Percentiles rank a stretch among this genome's conserved stretches.
Conservation (phyloP, 768 basidiomycete species). For the Leccinum variicolor region DNA sequence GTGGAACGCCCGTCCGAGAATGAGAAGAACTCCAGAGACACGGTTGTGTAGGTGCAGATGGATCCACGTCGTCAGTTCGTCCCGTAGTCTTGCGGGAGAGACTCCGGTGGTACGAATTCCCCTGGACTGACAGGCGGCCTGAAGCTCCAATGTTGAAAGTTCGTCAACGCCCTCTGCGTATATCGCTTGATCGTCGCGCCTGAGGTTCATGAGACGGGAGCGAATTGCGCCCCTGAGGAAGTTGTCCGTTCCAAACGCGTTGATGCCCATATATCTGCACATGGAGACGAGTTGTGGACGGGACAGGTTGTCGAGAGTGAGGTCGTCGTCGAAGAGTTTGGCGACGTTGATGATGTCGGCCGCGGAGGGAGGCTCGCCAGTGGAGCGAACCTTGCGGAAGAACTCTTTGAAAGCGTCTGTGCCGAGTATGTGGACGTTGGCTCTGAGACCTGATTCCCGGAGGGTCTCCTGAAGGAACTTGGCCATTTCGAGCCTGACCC, state of each 20-base stretch:
- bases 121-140: slow-evolving; percentile 89
- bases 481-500: slow-evolving; percentile 96
- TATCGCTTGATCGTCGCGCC: slow-evolving; percentile 93
- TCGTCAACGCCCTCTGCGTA: slow-evolving; percentile 85
- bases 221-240: slow-evolving; percentile 93
- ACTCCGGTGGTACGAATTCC: slow-evolving; percentile 88
- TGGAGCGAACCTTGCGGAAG: slow-evolving; percentile 96
- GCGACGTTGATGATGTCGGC: slow-evolving; percentile 92
- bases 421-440: slow-evolving; percentile 89
- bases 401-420: slow-evolving; percentile 98
- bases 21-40: slow-evolving; percentile 89
- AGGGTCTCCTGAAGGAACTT: slow-evolving; percentile 99
- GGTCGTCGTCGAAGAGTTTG: slow-evolving; percentile 94
- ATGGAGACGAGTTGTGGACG: slow-evolving; percentile 98
- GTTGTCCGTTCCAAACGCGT: slow-evolving; percentile 98
- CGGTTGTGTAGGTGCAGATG: slow-evolving; percentile 84
- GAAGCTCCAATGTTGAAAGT: slow-evolving; percentile 87
- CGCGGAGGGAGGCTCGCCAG: slow-evolving; percentile 89
- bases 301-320: slow-evolving; percentile 96
- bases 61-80: slow-evolving; percentile 93
- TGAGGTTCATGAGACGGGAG: slow-evolving; percentile 73
- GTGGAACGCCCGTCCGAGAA: slow-evolving; percentile 93
- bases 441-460: slow-evolving; percentile 89
- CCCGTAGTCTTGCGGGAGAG: slow-evolving; percentile 83
- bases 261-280: slow-evolving; percentile 97